These are phyloP conservation scores for Microthlaspi erraticum DNA, from an alignment of 345 rosid species.

Conservation along the genomic window DNA sequence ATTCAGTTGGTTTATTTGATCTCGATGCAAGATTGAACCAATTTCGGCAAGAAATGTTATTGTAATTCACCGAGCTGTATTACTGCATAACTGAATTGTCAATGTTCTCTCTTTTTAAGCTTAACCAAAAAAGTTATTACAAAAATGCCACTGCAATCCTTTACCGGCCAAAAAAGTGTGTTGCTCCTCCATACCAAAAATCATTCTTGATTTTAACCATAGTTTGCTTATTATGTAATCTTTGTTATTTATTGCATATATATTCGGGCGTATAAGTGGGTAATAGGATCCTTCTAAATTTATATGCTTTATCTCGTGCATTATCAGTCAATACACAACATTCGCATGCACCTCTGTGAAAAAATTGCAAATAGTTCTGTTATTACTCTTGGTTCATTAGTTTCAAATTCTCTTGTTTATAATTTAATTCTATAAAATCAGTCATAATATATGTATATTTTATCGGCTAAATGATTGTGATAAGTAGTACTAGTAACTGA, in stretches of 20 bases:
- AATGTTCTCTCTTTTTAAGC: background rate
- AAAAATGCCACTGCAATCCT: background rate
- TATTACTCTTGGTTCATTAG: conserved; percentile 22
- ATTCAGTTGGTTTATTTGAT: background rate
- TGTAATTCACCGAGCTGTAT: background rate
- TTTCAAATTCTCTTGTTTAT: too few species aligned
- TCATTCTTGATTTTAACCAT: background rate
- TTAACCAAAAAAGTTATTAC: background rate
- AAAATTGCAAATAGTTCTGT: background rate
- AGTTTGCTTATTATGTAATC: background rate
- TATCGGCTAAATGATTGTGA: conserved; percentile 10
- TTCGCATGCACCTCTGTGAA: conserved; percentile 27
- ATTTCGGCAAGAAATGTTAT: background rate
- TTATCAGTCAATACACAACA: conserved; percentile 33
- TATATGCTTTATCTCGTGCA: background rate
- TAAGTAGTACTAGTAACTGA: too few species aligned
- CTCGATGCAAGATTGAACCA: background rate
- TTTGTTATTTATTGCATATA: background rate
- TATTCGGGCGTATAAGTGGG: background rate
- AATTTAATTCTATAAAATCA: too few species aligned
- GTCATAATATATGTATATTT: too few species aligned
- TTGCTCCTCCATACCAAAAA: background rate
- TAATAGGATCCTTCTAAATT: background rate
- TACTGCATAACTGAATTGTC: background rate
- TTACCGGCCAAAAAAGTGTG: background rate